Percentiles rank a stretch among this genome's conserved stretches.
Conservation (phyloP, 805 yeast species). For the Kuraishia cidri region DNA sequence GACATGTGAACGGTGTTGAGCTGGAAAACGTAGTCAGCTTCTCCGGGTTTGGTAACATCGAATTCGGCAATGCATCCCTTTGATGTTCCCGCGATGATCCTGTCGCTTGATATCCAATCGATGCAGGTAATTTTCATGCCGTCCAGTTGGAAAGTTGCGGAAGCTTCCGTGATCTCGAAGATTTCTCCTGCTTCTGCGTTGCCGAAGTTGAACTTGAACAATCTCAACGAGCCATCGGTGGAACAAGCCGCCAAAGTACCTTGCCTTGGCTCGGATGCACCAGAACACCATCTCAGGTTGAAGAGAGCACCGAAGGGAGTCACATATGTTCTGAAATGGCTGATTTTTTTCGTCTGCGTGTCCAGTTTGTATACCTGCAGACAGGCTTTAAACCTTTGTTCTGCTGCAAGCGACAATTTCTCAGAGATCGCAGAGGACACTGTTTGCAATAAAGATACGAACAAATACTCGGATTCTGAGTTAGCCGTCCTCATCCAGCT, state of each 20-base stretch:
- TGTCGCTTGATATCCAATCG: conserved; percentile 17
- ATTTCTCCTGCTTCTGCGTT: conserved; percentile 3
- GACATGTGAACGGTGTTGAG: conserved; percentile 12
- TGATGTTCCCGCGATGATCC: conserved; percentile 14
- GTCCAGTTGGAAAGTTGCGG: conserved; percentile 10
- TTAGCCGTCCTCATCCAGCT: conserved; percentile 13
- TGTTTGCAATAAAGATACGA: conserved; percentile 11
- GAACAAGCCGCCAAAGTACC: conserved; percentile 13
- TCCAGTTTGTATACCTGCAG: conserved; percentile 13
- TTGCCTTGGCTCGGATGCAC: conserved; percentile 2
- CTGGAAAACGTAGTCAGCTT: conserved; percentile 12
- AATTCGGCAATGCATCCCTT: conserved; percentile 18
- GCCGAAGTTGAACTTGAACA: conserved; percentile 12
- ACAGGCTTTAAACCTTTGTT: conserved; percentile 9
- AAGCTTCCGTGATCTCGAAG: conserved; percentile 4
- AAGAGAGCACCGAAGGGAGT: conserved; percentile 14
- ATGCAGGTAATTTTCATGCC: conserved; percentile 11
- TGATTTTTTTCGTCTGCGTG: conserved; percentile 1
- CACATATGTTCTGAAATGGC: conserved; percentile 8
- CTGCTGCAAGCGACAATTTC: conserved; percentile 7
- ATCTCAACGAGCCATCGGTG: conserved; percentile 15
- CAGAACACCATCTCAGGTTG: conserved; percentile 15
- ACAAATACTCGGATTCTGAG: conserved; percentile 10
- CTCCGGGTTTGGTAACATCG: conserved; percentile 7
- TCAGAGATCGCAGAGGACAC: conserved; percentile 7